Evolutionary conservation across 345 rosid genomes (phyloP).

Genomic region (Euphorbia tirucalli): DNA sequence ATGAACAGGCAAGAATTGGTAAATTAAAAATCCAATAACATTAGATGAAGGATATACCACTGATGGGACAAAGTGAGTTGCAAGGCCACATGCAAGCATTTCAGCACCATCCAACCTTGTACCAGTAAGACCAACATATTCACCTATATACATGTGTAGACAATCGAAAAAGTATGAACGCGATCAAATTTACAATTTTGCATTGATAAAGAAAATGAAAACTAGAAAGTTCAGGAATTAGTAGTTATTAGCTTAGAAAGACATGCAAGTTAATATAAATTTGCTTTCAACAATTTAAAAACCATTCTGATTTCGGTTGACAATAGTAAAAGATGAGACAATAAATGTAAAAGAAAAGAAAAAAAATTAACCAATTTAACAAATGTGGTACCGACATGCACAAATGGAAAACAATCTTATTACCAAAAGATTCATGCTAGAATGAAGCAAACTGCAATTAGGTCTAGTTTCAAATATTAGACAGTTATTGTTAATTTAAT

Average conservation of each 20-base stretch:
- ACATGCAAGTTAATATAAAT: background rate
- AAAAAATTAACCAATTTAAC: background rate
- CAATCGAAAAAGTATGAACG: background rate
- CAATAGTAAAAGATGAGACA: background rate
- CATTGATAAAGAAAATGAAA: conserved; percentile 1
- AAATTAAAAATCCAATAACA: background rate
- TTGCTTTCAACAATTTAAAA: background rate
- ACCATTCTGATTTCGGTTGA: background rate
- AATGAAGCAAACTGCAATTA: background rate
- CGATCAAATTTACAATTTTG: conserved; percentile 5
- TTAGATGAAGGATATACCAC: conserved; percentile 37
- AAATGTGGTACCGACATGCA: background rate
- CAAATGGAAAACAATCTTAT: background rate
- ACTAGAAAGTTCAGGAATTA: background rate
- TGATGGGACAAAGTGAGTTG: conserved; percentile 78
- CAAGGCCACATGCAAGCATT: conserved; percentile 87
- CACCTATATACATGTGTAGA: conserved; percentile 40
- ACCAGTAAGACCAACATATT: conserved; percentile 76
- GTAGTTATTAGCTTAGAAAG: background rate
- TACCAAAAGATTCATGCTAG: background rate
- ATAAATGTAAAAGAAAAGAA: background rate
- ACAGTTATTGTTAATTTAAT: background rate
- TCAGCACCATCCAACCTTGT: conserved; percentile 80
- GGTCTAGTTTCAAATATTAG: background rate
- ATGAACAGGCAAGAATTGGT: background rate